Base-by-base conservation (phyloP, 768 basidiomycete genomes). In the Mycena latifolia region DNA sequence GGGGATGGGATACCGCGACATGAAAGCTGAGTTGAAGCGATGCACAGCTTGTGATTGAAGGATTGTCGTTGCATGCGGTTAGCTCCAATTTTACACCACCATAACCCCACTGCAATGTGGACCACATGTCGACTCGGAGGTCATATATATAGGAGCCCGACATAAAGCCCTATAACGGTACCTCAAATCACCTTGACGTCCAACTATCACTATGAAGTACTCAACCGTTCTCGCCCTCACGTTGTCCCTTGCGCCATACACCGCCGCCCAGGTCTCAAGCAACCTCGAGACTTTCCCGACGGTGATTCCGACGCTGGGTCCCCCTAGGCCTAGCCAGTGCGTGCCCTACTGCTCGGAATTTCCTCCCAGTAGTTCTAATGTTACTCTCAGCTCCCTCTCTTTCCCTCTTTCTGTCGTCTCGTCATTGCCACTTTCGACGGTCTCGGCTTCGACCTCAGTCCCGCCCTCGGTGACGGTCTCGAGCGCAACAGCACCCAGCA, bases 401-500 rank as follows among this genome's bases (percentile, higher is more conserved):
- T 39, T 62, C 45, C 52, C 61, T n/a, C n/a, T n/a, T n/a, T n/a
- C n/a, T n/a, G n/a, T n/a, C n/a, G n/a, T n/a, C n/a, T n/a, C n/a
- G n/a, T n/a, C n/a, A n/a, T n/a, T n/a, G n/a, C n/a, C n/a, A n/a
- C n/a, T n/a, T n/a, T n/a, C n/a, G n/a, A n/a, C n/a, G n/a, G n/a
- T n/a, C n/a, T n/a, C n/a, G n/a, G n/a, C 31, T 46, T 63, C 35
- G 55, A 54, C 46, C 12, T 52, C 48, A 35, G 33, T 14, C 33
- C 14, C 33, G n/a, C 14, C 33, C 8, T 35, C 33, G 33, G 14
- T 7, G 33, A 14, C 33, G 15, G 20, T 8, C 10, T 24, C 43
- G 39, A 61, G 60, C 25, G 17, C 39, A 24, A 65, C 63, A 20
- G 24, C 63, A n/a, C 56, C 63, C n/a, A n/a, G n/a, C n/a, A 7